These are phyloP conservation scores for Uromyces viciae-fabae DNA, from an alignment of 1,284 basidiomycete genomes.

Conservation along the genomic window DNA sequence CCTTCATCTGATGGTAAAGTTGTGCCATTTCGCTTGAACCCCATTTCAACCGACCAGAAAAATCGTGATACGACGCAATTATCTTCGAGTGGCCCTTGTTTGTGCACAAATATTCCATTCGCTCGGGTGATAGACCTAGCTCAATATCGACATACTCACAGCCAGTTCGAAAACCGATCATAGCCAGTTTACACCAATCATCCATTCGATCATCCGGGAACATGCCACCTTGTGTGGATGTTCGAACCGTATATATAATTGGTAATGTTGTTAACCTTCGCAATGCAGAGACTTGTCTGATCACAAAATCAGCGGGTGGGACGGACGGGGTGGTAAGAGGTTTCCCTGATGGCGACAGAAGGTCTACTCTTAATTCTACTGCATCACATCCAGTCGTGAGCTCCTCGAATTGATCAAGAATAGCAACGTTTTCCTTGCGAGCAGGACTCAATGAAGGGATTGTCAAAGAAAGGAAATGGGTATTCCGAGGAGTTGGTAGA, in stretches of 20 bases:
- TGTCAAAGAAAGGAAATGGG: conserved; percentile 87
- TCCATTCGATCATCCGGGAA: conserved; percentile 69
- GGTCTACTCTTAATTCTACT: conserved; percentile 85
- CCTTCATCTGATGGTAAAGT: conserved; percentile 54
- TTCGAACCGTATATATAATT: conserved; percentile 86
- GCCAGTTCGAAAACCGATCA: conserved; percentile 73
- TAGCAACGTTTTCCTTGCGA: conserved; percentile 56
- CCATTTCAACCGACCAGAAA: conserved; percentile 82
- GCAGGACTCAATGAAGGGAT: conserved; percentile 70
- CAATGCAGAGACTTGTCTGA: conserved; percentile 73
- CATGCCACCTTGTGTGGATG: conserved; percentile 80
- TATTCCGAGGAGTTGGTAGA: conserved; percentile 60
- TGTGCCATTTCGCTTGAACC: conserved; percentile 64
- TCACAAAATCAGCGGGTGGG: conserved; percentile 71
- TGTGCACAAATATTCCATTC: conserved; percentile 63
- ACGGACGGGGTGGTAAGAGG: conserved; percentile 61
- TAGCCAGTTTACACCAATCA: conserved; percentile 73
- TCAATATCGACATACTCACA: conserved; percentile 94
- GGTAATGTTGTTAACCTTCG: conserved; percentile 75
- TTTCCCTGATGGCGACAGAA: conserved; percentile 64
- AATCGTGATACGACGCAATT: conserved; percentile 92
- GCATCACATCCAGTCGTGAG: conserved; percentile 83
- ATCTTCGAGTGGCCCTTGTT: conserved; percentile 72
- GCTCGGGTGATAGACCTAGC: conserved; percentile 67
- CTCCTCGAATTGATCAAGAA: conserved; percentile 67